Evolutionary conservation across 2,329 filamentous ascomycete genomes (phyloP), one percentile per base, ranked within the genome.

Genomic region (Tolypocladium pustulatum): DNA sequence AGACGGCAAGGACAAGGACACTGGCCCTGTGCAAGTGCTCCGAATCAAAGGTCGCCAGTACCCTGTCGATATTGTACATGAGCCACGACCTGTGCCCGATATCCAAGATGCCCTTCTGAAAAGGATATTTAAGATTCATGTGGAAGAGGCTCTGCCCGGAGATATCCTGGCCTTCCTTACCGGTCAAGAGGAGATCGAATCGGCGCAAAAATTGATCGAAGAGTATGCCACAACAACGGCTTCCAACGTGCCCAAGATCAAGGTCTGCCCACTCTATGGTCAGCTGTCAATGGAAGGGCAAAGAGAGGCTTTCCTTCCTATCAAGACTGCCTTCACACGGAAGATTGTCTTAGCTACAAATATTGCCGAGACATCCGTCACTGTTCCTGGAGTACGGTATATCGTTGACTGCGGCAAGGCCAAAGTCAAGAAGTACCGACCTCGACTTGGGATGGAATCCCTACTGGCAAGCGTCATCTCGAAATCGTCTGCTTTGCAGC

Each of bases 291-390:
- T 94, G 64, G 83, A 87, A 57, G 88, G 89, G 0, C 94, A 99
- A 66, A 89, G 96, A 64, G 83, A 85, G 27, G 91, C 95, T 12
- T 97, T 99, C 70, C 79, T 87, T 58, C 88, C 89, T 1, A 81
- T 89, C 27, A 84, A 84, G 58, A 82, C 85, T 2, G 79, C 80
- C n/a, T 82, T 80, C 58, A 95, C 90, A 0, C 83, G 94, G 51
- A 97, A 97, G 69, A 81, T 97, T 15, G 91, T 99, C 0, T 77
- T 99, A 0, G 88, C 92, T 0, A 99, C 94, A 17, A 99, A 99
- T 68, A 97, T 99, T 66, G 94, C 94, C n/a, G 94, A 99, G 72
- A 97, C 94, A 0, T 97, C 94, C 1, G 89, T 99, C 60, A 99
- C 94, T 0, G 92, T 99, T 0, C 89, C 93, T 0, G 94, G 94